Base-by-base conservation (phyloP, 1,284 basidiomycete genomes). In the Leccinum pachyderme region DNA sequence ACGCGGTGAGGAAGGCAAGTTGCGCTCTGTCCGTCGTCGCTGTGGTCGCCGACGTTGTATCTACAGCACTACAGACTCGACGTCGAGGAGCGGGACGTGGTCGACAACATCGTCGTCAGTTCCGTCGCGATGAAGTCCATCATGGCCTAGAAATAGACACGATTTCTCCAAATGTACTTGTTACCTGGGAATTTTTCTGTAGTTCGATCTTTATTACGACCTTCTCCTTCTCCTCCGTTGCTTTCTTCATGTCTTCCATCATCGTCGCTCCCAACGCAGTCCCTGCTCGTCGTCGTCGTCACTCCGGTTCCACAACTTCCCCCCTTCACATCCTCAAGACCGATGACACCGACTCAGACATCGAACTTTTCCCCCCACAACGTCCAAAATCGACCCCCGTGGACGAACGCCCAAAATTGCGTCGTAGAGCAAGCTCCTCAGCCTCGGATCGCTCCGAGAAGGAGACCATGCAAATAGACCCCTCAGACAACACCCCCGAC, bases 51-150 rank as follows among this genome's bases (percentile, higher is more conserved):
- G 9, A 39, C 18, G 18, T n/a, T 39, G 18, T 25, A 25, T 29
- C 12, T 41, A 15, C 69, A 93, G 91, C 81, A 89, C 51, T 82
- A 93, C 77, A 94, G 85, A 88, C 43, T 62, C 70, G 0, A 69
- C 28, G 28, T 29, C 68, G 24, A 82, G 86, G 55, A 77, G 73
- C 15, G 59, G 62, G 0, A 63, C 18, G 18, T 76, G 8, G 71
- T 90, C 28, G 81, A 90, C 65, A 81, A 84, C 52, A 81, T 93
- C 31, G 86, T 90, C 9, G 75, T 82, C 27, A 91, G 87, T 61
- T 77, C 83, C 15, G 88, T 93, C 12, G 91, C 91, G 46, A 88
- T 89, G 81, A 94, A 94, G 72, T 83, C 29, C 29, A 31, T 31
- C 28, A 29, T 7, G 7, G 7, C 28, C 29, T 31, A 31, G 29